A percentile compares a stretch with the other conserved stretches of the same genome.
Conservation (phyloP, 163 green algal species). For the Prototheca cutis region DNA sequence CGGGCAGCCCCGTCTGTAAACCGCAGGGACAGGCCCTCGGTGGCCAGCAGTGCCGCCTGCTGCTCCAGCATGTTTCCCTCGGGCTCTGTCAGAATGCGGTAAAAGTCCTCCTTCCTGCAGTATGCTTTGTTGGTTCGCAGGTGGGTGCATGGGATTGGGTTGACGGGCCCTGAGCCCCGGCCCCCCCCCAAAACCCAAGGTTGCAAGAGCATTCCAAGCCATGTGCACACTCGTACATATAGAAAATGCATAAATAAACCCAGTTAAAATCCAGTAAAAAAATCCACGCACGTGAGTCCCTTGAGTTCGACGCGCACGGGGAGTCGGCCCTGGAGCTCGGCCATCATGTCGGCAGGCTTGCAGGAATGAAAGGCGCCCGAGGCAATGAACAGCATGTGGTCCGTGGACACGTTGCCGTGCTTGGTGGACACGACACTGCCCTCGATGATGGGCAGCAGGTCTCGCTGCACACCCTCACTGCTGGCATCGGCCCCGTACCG, state of each 20-base stretch:
- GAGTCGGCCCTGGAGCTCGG: slow-evolving; percentile 87
- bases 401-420: slow-evolving; percentile 85
- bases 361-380: slow-evolving; percentile 76
- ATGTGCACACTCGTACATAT: too few relatives aligned
- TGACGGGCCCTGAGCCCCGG: too few relatives aligned
- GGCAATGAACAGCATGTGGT: slow-evolving; percentile 96
- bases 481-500: slow-evolving; percentile 58
- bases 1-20: slow-evolving; percentile 61
- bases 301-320: slow-evolving; percentile 91
- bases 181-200: too few relatives aligned
- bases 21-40: slow-evolving; percentile 77
- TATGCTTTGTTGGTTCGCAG: too few relatives aligned
- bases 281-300: slow-evolving; percentile 39
- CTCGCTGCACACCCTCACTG: slow-evolving; percentile 88
- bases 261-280: too few relatives aligned
- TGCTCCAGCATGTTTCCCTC: slow-evolving; percentile 88
- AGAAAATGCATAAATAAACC: neutral
- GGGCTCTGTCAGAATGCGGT: slow-evolving; percentile 91
- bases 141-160: too few relatives aligned
- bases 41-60: slow-evolving; percentile 77
- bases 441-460: slow-evolving; percentile 96
- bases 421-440: slow-evolving; percentile 77
- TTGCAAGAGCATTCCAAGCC: too few relatives aligned
- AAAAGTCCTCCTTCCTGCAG: slow-evolving; percentile 74
- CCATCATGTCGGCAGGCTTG: slow-evolving; percentile 93